phyloP scores from a whole-genome alignment of 768 basidiomycete species.

The Termitomyces sp. region DNA sequence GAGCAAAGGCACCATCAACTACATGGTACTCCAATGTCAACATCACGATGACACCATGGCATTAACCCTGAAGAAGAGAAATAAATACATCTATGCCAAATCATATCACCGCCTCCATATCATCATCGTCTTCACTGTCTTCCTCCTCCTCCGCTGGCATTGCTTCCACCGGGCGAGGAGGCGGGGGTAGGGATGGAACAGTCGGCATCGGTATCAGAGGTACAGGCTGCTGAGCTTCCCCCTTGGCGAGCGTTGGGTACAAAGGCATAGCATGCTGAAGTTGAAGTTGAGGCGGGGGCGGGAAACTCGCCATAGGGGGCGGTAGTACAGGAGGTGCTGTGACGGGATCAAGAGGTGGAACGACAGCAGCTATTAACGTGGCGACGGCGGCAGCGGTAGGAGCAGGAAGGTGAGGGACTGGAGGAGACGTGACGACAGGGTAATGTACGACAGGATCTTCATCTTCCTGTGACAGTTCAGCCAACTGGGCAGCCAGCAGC shows the following conservation, averaged over 20 bases:
- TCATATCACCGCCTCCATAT: conserved; percentile 44
- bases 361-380: not conserved
- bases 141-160: conserved; percentile 16
- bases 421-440: conserved; percentile 1
- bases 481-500: conserved; percentile 67
- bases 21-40: no score
- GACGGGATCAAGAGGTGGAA: not conserved
- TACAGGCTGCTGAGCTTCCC: not conserved
- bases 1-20: no score
- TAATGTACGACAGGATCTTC: conserved; percentile 19
- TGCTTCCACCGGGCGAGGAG: not conserved
- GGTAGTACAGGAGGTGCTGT: not conserved
- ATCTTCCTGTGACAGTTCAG: conserved; percentile 55
- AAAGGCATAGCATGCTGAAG: not conserved
- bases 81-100: not conserved
- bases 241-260: not conserved
- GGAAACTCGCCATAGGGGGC: conserved; percentile 1
- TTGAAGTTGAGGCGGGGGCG: not conserved
- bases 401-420: not conserved
- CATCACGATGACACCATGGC: not conserved
- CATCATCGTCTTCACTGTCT: conserved; percentile 34
- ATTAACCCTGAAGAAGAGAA: not conserved
- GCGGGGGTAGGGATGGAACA: not conserved
- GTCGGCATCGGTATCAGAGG: not conserved
- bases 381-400: no score